phyloP scores from a whole-genome alignment of 2,329 filamentous ascomycete genomes.

The Arthrobotrys musiformis region DNA sequence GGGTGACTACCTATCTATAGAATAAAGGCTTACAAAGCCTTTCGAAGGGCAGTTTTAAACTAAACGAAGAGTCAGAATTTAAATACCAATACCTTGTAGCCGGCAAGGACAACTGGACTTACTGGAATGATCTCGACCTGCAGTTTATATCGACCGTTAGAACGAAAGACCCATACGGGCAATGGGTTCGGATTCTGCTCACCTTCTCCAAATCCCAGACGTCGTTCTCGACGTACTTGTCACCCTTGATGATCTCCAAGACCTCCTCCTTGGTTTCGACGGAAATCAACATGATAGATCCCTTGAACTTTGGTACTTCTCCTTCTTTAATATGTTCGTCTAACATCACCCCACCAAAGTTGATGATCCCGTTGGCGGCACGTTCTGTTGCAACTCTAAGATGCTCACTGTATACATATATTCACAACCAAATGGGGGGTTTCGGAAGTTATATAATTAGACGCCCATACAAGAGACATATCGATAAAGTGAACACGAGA shows the following conservation, averaged over 20 bases:
- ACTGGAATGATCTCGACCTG: conserved; percentile 48
- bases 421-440: background rate
- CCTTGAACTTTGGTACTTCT: conserved; percentile 48
- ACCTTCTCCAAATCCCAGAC: conserved; percentile 55
- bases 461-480: background rate
- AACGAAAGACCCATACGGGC: background rate
- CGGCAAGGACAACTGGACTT: background rate
- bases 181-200: background rate
- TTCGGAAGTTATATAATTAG: background rate
- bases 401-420: conserved; percentile 27
- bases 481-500: background rate
- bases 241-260: conserved; percentile 41
- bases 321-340: conserved; percentile 47
- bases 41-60: conserved; percentile 44
- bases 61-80: background rate
- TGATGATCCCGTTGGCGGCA: conserved; percentile 25
- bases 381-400: conserved; percentile 32
- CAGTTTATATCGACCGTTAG: background rate
- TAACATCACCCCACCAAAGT: conserved; percentile 50
- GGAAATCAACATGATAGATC: conserved; percentile 41
- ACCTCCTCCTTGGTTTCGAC: conserved; percentile 42
- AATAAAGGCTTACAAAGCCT: conserved; percentile 5
- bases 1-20: background rate
- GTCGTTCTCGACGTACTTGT: conserved; percentile 47
- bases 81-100: background rate